Percentiles rank a stretch among this genome's conserved stretches.
These are phyloP conservation scores for Aspergillus unguis DNA, from an alignment of 2,329 filamentous ascomycete species.

Conservation along the genomic window DNA sequence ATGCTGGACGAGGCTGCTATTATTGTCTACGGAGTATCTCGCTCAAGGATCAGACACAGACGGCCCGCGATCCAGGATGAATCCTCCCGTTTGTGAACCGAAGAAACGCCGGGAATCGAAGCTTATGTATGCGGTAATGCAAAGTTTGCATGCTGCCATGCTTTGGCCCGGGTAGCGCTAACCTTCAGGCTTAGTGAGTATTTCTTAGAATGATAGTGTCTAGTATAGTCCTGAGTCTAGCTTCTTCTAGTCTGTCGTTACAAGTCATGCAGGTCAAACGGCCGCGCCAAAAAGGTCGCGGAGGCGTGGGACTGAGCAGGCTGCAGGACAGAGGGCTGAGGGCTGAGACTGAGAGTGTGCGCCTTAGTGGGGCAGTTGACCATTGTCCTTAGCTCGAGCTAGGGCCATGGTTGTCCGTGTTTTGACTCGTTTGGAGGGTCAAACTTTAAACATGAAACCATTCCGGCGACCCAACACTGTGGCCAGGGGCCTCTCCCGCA, in stretches of 20 bases:
- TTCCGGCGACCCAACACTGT: conserved; percentile 22
- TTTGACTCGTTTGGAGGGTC: conserved; percentile 4
- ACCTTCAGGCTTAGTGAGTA: background rate
- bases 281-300: background rate
- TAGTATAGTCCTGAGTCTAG: background rate
- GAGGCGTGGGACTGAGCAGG: background rate
- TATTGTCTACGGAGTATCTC: background rate
- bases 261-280: background rate
- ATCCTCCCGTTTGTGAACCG: background rate
- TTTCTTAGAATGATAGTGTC: background rate
- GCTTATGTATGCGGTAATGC: background rate
- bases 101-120: conserved; percentile 3
- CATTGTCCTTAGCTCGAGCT: background rate
- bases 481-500: conserved; percentile 29
- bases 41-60: background rate
- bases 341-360: too few relatives aligned
- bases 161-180: background rate
- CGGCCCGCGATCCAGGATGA: background rate
- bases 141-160: background rate
- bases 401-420: background rate
- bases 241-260: background rate
- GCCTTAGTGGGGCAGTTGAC: background rate
- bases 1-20: background rate
- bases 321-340: too few relatives aligned
- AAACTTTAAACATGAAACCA: conserved; percentile 26